Base-by-base conservation (phyloP, 805 yeast species). In the Metschnikowia drakensbergensis region DNA sequence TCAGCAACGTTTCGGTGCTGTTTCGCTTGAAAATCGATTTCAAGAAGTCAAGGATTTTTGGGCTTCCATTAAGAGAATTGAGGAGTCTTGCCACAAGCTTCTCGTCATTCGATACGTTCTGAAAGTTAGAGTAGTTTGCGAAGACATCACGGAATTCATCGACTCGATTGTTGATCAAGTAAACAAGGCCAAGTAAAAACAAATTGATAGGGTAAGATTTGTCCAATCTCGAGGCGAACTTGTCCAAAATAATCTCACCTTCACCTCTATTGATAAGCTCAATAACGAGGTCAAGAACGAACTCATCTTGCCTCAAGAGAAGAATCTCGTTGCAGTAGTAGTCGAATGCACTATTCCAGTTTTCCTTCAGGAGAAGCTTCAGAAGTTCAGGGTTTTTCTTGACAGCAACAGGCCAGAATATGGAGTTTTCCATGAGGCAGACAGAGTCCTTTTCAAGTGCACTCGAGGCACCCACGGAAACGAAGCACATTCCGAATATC, bases 111-210 rank as follows among this genome's bases (percentile, higher is more conserved):
- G 54, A 50, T 13, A 55, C 45, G 2, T 48, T 34, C 3, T 54
- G 51, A 40, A 65, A 65, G 5, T 53, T 41, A 10, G 54, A 54
- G 46, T 59, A 66, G 37, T 61, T 55, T 29, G 54, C 48, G 44
- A 67, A 68, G 4, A 55, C 54, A 1, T 54, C 50, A 37, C 54
- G 58, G 40, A 63, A 66, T 33, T 56, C 54, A 1, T 47, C 49
- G 5, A 65, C 58, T 17, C 64, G 63, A 42, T 61, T 53, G 42
- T 66, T 68, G 32, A 67, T 61, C 43, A 69, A 59, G 46, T 62
- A 56, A 1, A 69, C 60, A 30, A 72, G 52, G 3, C 75, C 77
- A 28, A 62, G 60, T 38, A 72, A 62, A 36, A 68, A 65, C 27
- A 57, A 49, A 45, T 65, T 66, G 36, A 65, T 48, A 5, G 58